These are phyloP conservation scores for Aquilaria malaccensis DNA, from an alignment of 345 rosid species.

Conservation along the genomic window DNA sequence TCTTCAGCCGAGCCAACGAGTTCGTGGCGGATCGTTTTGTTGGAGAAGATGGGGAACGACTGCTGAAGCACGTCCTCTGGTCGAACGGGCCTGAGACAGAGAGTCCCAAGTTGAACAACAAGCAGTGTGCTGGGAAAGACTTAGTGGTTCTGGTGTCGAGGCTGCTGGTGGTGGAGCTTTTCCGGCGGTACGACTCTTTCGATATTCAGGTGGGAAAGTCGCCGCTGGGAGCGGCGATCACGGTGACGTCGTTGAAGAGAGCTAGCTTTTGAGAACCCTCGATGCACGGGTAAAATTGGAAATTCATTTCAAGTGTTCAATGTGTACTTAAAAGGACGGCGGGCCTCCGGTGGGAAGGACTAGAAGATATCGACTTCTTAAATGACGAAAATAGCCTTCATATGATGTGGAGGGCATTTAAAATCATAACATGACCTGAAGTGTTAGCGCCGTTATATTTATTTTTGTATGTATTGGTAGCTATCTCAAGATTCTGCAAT, in stretches of 20 bases:
- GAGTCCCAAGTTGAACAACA: conserved; percentile 49
- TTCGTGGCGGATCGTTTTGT: conserved; percentile 72
- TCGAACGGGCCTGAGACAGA: conserved; percentile 85
- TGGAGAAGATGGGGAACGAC: conserved; percentile 63
- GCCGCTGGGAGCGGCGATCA: conserved; percentile 48
- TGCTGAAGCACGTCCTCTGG: conserved; percentile 75
- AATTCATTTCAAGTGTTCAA: background rate
- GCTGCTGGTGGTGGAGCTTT: conserved; percentile 66
- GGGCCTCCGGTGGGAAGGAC: background rate
- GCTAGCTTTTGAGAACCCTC: conserved; percentile 35
- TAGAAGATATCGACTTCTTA: background rate
- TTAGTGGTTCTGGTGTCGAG: conserved; percentile 68
- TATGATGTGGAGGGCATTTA: too few species aligned
- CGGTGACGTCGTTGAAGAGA: conserved; percentile 48
- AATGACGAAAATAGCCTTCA: too few species aligned
- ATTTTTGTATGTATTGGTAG: too few species aligned
- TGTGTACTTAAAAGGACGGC: background rate
- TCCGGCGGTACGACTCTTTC: conserved; percentile 77
- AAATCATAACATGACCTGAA: too few species aligned
- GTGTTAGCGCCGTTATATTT: too few species aligned
- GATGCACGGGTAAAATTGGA: conserved; percentile 17
- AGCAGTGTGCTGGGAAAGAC: conserved; percentile 90
- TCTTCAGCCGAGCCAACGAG: conserved; percentile 63
- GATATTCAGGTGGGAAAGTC: conserved; percentile 48
- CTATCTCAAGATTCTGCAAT: too few species aligned